Evolutionary conservation across 352 stramenopile genomes (phyloP).

Genomic region (Globisporangium apiculatum): DNA sequence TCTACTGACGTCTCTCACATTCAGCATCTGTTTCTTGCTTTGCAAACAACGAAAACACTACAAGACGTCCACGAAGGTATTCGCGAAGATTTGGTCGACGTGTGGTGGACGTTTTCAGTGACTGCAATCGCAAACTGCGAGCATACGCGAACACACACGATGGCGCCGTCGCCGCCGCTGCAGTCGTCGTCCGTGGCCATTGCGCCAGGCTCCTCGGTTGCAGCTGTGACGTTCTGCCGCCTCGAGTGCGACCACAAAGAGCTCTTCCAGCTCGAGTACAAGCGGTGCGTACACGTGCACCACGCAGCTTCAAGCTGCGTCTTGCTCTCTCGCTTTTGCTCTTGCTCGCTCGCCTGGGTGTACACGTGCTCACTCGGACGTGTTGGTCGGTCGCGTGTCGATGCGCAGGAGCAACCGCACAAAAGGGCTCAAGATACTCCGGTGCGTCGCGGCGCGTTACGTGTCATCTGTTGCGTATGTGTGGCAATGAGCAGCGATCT

Average conservation of each 20-base stretch:
- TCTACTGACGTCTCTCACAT: no score
- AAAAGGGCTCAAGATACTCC: constrained; percentile 66
- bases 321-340: background rate
- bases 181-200: background rate
- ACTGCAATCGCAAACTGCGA: no score
- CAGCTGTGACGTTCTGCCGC: constrained; percentile 36
- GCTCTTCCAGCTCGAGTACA: constrained; percentile 65
- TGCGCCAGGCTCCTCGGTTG: constrained; percentile 13
- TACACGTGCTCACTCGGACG: background rate
- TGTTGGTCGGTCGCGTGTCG: background rate
- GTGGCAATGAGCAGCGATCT: no score
- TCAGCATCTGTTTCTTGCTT: no score
- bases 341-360: background rate
- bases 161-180: no score
- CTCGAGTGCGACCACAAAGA: constrained; percentile 55
- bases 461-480: no score
- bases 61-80: no score
- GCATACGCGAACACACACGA: no score
- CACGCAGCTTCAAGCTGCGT: background rate
- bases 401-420: constrained; percentile 52
- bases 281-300: constrained; percentile 23
- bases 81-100: no score
- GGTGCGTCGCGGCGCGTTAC: constrained; percentile 12
- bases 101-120: no score
- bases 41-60: no score